Evolutionary conservation across 2,329 filamentous ascomycete species (phyloP).

Genomic region (Emydomyces testavorans): DNA sequence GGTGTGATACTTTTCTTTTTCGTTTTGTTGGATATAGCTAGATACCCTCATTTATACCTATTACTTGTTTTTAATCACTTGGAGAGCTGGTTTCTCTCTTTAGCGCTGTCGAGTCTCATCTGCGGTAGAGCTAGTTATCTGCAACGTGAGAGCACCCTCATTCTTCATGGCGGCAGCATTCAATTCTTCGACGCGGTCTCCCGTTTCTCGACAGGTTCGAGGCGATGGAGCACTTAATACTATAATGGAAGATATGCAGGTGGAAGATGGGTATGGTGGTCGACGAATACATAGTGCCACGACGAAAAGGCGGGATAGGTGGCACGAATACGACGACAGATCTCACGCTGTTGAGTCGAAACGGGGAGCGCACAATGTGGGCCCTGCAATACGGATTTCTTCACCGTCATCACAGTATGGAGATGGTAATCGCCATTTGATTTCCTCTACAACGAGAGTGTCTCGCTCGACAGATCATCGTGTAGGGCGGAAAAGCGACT

Average conservation of each 20-base stretch:
- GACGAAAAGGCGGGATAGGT: neutral
- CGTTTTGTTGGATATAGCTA: neutral
- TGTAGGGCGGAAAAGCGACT: constrained; percentile 37
- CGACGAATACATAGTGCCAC: neutral
- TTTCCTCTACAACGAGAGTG: constrained; percentile 2
- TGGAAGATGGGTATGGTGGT: constrained; percentile 16
- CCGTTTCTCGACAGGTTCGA: constrained; percentile 5
- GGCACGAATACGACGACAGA: neutral
- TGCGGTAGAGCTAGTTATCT: constrained; percentile 3
- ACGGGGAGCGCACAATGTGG: neutral
- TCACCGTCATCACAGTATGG: neutral
- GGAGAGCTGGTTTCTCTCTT: constrained; percentile 6
- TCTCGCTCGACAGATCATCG: constrained; percentile 1
- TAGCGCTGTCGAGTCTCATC: neutral
- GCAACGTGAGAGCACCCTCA: neutral
- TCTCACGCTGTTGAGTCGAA: neutral
- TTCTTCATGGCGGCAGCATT: constrained; percentile 13
- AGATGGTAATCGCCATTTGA: constrained; percentile 2
- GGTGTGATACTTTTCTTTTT: constrained; percentile 11
- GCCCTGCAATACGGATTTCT: neutral
- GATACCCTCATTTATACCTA: constrained; percentile 1
- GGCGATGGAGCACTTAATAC: constrained; percentile 44
- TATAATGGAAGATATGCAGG: constrained; percentile 47
- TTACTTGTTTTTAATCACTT: constrained; percentile 5
- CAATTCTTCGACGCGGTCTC: constrained; percentile 7